Evolutionary conservation across 2,329 filamentous ascomycete species (phyloP), one percentile per base, ranked within the genome.

Genomic region (Exophiala mesophila): DNA sequence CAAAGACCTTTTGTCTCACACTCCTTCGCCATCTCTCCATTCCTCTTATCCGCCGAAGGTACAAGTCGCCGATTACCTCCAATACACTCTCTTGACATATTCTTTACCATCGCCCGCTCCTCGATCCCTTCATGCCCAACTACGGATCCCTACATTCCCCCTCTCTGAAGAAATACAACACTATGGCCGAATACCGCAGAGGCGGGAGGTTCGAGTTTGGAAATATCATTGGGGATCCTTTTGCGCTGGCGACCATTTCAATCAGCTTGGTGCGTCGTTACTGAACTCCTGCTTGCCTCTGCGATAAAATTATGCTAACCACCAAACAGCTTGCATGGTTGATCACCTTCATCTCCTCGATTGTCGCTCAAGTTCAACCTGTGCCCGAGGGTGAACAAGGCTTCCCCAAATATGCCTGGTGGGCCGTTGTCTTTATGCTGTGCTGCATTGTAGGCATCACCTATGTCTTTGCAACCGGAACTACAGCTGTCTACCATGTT

Each of bases 151-250:
- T 82, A 49, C 72, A 76, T 62, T 85, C 83, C 59, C 83, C 84
- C 58, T 88, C 85, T 56, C 70, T 88, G 84, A 88, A 73, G 73
- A 60, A 72, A 60, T 70, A 71, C 39, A 60, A 59, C 45, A 64
- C 70, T 52, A 69, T 67, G 57, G 47, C 52, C 49, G 50, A 56
- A 35, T 44, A 50, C 39, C 35, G 47, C 39, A 49, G 46, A 46
- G 45, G 50, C 37, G 43, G 44, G 33, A 49, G 41, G 18, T 82
- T 95, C 66, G 83, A 78, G 65, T 67, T 89, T 65, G 85, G 85
- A 63, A 94, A 96, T 68, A 88, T 98, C 57, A 76, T 96, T 49
- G 92, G 92, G 58, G 90, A 98, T 68, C 92, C 92, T 4, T 97
- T 98, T 67, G 89, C 90, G 47, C 77, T 98, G 47, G 88, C 89